These are phyloP conservation scores for Phanerodontia chrysosporium DNA, from an alignment of 768 basidiomycete species.

Conservation along the genomic window DNA sequence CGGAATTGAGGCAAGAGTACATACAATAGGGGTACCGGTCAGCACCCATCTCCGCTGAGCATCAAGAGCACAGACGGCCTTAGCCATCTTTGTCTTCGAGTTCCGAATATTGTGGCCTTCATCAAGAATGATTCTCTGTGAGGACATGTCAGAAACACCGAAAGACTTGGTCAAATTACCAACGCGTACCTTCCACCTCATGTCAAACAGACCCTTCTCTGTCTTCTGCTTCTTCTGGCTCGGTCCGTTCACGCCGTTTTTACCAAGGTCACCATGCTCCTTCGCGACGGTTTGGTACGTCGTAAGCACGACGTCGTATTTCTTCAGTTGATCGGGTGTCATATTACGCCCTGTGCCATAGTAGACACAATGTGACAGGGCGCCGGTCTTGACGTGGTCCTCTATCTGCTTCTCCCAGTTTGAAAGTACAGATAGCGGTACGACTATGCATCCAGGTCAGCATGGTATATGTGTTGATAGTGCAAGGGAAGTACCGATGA, in stretches of 20 bases:
- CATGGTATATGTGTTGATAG: not conserved
- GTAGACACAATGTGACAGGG: slow-evolving; percentile 58
- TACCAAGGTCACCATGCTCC: slow-evolving; percentile 38
- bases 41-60: slow-evolving; percentile 79
- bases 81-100: slow-evolving; percentile 79
- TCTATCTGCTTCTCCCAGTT: slow-evolving; percentile 86
- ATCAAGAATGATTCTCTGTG: slow-evolving; percentile 74
- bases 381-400: slow-evolving; percentile 60
- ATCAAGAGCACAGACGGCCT: slow-evolving; percentile 55
- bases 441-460: slow-evolving; percentile 41
- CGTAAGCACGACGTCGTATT: slow-evolving; percentile 76
- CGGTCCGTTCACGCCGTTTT: slow-evolving; percentile 26
- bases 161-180: not conserved
- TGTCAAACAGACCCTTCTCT: slow-evolving; percentile 55
- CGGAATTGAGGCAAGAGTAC: slow-evolving; percentile 22
- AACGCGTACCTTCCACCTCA: slow-evolving; percentile 73
- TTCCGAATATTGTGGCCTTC: slow-evolving; percentile 90
- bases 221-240: slow-evolving; percentile 62
- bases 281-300: slow-evolving; percentile 73
- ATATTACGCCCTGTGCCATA: slow-evolving; percentile 67
- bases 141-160: not conserved
- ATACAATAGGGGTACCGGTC: slow-evolving; percentile 86
- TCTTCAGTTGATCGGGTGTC: slow-evolving; percentile 52
- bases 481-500: slow-evolving; percentile 54
- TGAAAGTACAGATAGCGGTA: slow-evolving; percentile 77